Evolutionary conservation across 2,329 filamentous ascomycete species (phyloP).

Genomic region (Colletotrichum cordylinicola): DNA sequence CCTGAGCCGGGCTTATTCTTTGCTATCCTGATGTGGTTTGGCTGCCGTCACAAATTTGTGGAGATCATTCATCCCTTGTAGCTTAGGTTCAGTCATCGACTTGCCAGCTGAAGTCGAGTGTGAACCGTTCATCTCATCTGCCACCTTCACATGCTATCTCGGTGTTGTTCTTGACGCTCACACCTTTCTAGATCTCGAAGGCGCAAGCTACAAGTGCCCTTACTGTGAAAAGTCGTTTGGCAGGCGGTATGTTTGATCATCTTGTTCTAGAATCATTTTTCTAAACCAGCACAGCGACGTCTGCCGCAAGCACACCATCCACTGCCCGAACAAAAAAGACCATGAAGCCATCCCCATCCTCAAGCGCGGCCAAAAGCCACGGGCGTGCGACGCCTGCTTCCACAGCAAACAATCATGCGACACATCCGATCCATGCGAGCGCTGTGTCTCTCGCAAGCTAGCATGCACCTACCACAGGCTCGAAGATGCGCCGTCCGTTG

Average conservation of each 20-base stretch:
- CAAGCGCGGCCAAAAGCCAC: slow-evolving; percentile 31
- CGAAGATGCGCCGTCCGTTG: background rate
- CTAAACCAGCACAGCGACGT: slow-evolving; percentile 23
- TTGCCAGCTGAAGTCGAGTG: background rate
- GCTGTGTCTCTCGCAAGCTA: slow-evolving; percentile 27
- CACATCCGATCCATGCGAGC: slow-evolving; percentile 26
- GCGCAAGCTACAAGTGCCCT: slow-evolving; percentile 19
- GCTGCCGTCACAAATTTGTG: background rate
- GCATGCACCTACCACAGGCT: slow-evolving; percentile 26
- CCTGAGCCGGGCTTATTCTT: background rate
- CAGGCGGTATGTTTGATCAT: slow-evolving; percentile 18
- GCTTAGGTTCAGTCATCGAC: background rate
- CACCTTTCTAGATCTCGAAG: slow-evolving; percentile 5
- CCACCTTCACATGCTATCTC: background rate
- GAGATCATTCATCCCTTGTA: background rate
- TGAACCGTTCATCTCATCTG: background rate
- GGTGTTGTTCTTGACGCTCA: background rate
- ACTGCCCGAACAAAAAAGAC: slow-evolving; percentile 24
- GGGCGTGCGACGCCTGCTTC: slow-evolving; percentile 34
- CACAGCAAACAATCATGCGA: slow-evolving; percentile 33
- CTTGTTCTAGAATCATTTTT: background rate
- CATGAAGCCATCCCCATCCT: slow-evolving; percentile 21
- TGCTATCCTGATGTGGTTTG: background rate
- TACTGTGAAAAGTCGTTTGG: slow-evolving; percentile 26
- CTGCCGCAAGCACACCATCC: slow-evolving; percentile 30